phyloP scores from a whole-genome alignment of 768 basidiomycete species.

The Calocybe cyanea region DNA sequence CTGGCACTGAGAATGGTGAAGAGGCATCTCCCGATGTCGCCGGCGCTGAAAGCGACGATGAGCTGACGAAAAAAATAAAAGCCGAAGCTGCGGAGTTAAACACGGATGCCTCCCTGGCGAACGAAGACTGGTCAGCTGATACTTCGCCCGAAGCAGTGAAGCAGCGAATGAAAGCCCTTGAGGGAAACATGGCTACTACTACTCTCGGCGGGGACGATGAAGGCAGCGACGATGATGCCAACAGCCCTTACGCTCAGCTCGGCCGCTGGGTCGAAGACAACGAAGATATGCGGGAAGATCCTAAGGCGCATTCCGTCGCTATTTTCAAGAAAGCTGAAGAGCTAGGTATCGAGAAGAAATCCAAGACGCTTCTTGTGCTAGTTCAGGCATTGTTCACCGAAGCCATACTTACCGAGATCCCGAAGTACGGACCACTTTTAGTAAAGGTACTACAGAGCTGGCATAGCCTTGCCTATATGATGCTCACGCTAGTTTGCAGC shows the following conservation, averaged over 20 bases:
- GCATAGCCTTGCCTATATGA: not conserved
- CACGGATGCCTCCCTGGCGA: constrained; percentile 51
- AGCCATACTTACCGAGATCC: constrained; percentile 62
- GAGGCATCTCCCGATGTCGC: constrained; percentile 41
- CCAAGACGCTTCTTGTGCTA: constrained; percentile 82
- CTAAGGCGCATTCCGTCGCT: constrained; percentile 54
- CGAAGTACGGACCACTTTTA: constrained; percentile 64
- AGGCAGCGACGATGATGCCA: constrained; percentile 81
- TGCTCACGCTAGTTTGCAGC: constrained; percentile 35
- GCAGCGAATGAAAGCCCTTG: constrained; percentile 71
- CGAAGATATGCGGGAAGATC: constrained; percentile 40
- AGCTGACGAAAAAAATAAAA: constrained; percentile 86
- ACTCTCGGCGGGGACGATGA: constrained; percentile 70
- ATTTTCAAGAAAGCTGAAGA: constrained; percentile 90
- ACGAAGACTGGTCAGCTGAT: constrained; percentile 90
- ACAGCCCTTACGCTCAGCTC: constrained; percentile 82
- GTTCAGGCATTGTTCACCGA: constrained; percentile 82
- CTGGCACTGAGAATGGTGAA: constrained; percentile 31
- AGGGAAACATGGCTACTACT: constrained; percentile 50
- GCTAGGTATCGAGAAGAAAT: constrained; percentile 90
- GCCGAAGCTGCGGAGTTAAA: constrained; percentile 81
- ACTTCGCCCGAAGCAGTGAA: constrained; percentile 88
- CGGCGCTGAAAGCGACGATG: constrained; percentile 83
- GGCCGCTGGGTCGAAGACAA: constrained; percentile 85
- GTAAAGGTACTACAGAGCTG: constrained; percentile 54